Conservation (phyloP, 2,329 filamentous ascomycete species). For the Penicillium brevicompactum region DNA sequence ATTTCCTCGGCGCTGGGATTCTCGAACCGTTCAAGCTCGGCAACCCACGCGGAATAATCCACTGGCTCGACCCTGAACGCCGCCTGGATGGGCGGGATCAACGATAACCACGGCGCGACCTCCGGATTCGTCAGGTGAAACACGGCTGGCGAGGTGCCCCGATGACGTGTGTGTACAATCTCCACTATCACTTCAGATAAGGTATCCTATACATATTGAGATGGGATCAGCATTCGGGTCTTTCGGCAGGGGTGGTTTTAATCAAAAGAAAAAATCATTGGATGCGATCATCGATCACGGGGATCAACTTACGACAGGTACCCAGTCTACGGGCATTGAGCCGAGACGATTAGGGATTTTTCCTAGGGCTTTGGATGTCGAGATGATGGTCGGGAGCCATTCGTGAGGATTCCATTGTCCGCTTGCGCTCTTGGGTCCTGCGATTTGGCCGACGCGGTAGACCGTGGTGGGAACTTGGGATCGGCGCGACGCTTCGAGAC, state of each 20-base stretch:
- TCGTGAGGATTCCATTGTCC: conserved; percentile 61
- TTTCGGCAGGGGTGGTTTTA: not conserved
- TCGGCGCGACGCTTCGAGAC: conserved; percentile 33
- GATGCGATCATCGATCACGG: not conserved
- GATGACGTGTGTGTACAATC: conserved; percentile 38
- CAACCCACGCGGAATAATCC: conserved; percentile 50
- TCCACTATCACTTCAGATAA: conserved; percentile 53
- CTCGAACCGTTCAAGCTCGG: conserved; percentile 46
- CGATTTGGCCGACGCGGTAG: conserved; percentile 39
- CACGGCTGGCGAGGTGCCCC: conserved; percentile 20
- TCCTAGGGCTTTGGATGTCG: conserved; percentile 54
- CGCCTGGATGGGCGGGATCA: conserved; percentile 47
- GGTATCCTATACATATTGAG: conserved; percentile 26
- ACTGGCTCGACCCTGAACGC: conserved; percentile 48
- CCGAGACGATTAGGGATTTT: conserved; percentile 53
- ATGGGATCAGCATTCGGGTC: not conserved
- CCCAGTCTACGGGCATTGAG: conserved; percentile 54
- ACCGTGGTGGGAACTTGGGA: conserved; percentile 25
- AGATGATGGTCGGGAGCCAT: conserved; percentile 56
- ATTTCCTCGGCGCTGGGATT: conserved; percentile 40
- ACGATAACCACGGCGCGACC: conserved; percentile 42
- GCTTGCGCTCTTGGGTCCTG: conserved; percentile 29
- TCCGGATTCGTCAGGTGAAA: conserved; percentile 56
- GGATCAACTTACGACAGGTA: conserved; percentile 19
- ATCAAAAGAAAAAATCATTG: not conserved